phyloP scores from a whole-genome alignment of 805 yeast species.

The Suhomyces sp. region DNA sequence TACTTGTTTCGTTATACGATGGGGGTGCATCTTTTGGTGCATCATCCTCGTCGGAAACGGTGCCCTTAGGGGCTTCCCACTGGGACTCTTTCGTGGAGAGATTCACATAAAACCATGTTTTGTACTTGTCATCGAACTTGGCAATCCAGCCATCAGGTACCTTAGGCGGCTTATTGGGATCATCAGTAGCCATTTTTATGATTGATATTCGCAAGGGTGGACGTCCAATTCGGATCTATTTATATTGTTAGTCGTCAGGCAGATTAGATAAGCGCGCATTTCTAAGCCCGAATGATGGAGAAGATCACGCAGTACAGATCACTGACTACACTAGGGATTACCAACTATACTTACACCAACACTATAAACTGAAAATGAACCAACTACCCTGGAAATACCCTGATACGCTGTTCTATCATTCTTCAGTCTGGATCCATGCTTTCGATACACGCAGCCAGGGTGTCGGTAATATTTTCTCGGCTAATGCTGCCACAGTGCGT shows the following conservation, averaged over 20 bases:
- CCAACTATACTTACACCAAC: too few relatives aligned
- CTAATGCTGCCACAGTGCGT: too few relatives aligned
- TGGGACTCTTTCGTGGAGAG: constrained; percentile 71
- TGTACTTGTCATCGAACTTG: constrained; percentile 65
- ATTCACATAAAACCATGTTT: constrained; percentile 80
- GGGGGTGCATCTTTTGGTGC: constrained; percentile 8
- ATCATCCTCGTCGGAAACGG: constrained; percentile 32
- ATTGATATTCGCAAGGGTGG: background rate
- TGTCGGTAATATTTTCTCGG: too few relatives aligned
- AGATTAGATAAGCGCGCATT: background rate
- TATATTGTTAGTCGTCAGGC: background rate
- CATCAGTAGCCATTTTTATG: constrained; percentile 3
- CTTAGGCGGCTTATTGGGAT: constrained; percentile 40
- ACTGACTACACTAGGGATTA: too few relatives aligned
- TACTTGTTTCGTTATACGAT: constrained; percentile 4
- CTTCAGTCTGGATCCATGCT: too few relatives aligned
- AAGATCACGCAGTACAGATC: background rate
- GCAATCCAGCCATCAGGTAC: constrained; percentile 76
- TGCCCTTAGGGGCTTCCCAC: constrained; percentile 82
- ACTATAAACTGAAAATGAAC: too few relatives aligned
- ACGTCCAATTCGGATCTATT: background rate
- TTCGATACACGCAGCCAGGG: too few relatives aligned
- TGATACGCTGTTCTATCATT: too few relatives aligned
- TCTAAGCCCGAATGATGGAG: background rate
- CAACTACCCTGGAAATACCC: too few relatives aligned